phyloP scores from a whole-genome alignment of 768 basidiomycete species.

The Xanthoconium purpureum region DNA sequence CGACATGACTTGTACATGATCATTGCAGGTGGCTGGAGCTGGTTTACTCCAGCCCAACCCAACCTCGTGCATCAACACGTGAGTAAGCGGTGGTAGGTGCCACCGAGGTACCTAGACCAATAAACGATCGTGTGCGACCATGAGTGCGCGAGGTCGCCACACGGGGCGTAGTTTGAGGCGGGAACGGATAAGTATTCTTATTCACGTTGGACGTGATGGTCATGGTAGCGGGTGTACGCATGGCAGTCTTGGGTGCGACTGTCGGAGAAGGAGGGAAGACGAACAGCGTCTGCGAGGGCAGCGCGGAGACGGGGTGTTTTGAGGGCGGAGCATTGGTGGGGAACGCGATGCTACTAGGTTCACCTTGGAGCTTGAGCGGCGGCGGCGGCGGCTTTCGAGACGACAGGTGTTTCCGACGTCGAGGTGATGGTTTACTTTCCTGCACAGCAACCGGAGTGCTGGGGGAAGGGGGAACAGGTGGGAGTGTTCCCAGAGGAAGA shows the following conservation, averaged over 20 bases:
- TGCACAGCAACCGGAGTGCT: conserved; percentile 48
- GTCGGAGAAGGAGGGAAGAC: conserved; percentile 81
- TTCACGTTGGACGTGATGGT: conserved; percentile 66
- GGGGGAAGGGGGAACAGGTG: conserved; percentile 74
- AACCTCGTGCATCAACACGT: conserved; percentile 81
- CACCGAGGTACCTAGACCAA: conserved; percentile 62
- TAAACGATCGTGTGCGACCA: conserved; percentile 70
- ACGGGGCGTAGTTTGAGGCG: conserved; percentile 60
- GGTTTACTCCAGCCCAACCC: conserved; percentile 52
- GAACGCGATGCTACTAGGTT: conserved; percentile 27
- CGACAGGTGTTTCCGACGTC: conserved; percentile 48
- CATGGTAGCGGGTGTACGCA: conserved; percentile 74
- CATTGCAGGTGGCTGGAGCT: conserved; percentile 9
- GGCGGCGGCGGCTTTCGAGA: conserved; percentile 55
- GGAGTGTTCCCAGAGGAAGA: conserved; percentile 56
- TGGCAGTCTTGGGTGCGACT: conserved; percentile 43
- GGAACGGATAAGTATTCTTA: conserved; percentile 48
- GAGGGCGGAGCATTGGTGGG: conserved; percentile 21
- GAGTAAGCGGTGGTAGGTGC: conserved; percentile 82
- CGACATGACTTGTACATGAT: conserved; percentile 7
- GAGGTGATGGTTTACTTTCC: conserved; percentile 30
- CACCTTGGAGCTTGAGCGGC: conserved; percentile 48
- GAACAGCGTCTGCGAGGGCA: conserved; percentile 81
- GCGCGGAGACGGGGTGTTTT: conserved; percentile 32
- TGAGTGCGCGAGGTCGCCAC: conserved; percentile 65